Evolutionary conservation across 495 filamentous ascomycete species (phyloP), one percentile per base, ranked within the genome.

Genomic region (Aspergillus kassunensis): DNA sequence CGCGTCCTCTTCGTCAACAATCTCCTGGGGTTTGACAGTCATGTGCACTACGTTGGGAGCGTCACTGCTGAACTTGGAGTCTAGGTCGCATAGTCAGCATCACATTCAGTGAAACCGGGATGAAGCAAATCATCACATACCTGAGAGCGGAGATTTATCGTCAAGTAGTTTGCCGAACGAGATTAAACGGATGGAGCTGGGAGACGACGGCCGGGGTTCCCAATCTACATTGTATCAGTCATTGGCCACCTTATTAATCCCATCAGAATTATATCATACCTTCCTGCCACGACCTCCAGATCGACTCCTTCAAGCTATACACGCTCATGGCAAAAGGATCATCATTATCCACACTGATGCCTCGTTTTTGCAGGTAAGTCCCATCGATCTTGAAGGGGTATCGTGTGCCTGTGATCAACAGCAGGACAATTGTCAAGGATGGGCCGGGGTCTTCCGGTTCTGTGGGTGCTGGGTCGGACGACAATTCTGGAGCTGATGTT

Each of bases 241-340:
- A 45, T 19, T 45, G 11, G 41, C 10, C 33, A 31, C 16, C 15
- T 23, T 30, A 39, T 9, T 31, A 15, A 16, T 13, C 43, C 10
- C 3, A 16, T 15, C 20, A 12, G 12, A 23, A 43, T 18, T 49
- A 47, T 21, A 3, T 20, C 68, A 66, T 67, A 84, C 81, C 81
- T 57, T 84, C 82, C 57, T 88, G 78, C 91, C 91, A 96, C 59
- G 95, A 91, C 59, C 88, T 73, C 77, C 90, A 80, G 54, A 96
- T 95, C 66, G 96, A 70, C 63, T 96, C 90, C 68, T 96, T 96
- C 45, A 96, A 64, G 7, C 87, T 92, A 62, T 96, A 96, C 12
- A 95, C 83, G 59, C 86, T 93, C 69, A 96, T 89, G 61, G 84
- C 84, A 61, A 88, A 89, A 2, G 91, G 91, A 63, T 96, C 90